phyloP scores from a whole-genome alignment of 2,329 filamentous ascomycete genomes.

The Hymenoscyphus repandus region DNA sequence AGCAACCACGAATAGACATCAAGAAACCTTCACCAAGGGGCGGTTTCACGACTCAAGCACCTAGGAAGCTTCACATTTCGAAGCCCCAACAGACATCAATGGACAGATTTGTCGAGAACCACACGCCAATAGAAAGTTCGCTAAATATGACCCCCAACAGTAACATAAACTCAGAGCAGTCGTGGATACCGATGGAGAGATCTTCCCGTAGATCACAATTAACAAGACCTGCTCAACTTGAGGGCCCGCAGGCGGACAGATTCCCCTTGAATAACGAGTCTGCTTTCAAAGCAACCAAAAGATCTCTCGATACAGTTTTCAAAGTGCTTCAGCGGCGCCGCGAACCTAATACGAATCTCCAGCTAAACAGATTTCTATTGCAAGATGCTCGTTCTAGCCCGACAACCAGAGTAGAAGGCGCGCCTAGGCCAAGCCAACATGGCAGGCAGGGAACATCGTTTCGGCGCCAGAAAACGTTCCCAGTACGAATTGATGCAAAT shows the following conservation, averaged over 20 bases:
- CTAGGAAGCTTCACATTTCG: constrained; percentile 20
- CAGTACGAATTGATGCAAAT: constrained; percentile 27
- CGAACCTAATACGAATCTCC: constrained; percentile 26
- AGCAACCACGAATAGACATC: constrained; percentile 5
- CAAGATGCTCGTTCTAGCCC: constrained; percentile 18
- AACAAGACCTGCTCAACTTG: constrained; percentile 50
- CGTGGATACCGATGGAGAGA: constrained; percentile 9
- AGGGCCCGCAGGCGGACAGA: constrained; percentile 38
- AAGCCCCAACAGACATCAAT: constrained; percentile 22
- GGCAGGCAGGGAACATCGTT: not conserved
- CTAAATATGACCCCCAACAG: not conserved
- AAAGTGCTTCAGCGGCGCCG: constrained; percentile 35
- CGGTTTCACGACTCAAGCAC: not conserved
- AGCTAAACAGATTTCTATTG: constrained; percentile 35
- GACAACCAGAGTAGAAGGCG: constrained; percentile 6
- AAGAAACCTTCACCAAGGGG: not conserved
- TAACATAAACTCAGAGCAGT: not conserved
- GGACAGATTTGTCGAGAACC: constrained; percentile 30
- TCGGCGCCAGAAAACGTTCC: constrained; percentile 23
- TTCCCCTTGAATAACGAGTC: constrained; percentile 28
- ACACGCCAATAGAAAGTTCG: not conserved
- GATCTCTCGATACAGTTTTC: constrained; percentile 50
- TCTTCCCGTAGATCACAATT: constrained; percentile 16
- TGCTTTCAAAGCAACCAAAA: constrained; percentile 48
- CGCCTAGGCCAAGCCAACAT: not conserved